These are phyloP conservation scores for Talaromyces sp. DNA, from an alignment of 2,329 filamentous ascomycete species.

Conservation along the genomic window DNA sequence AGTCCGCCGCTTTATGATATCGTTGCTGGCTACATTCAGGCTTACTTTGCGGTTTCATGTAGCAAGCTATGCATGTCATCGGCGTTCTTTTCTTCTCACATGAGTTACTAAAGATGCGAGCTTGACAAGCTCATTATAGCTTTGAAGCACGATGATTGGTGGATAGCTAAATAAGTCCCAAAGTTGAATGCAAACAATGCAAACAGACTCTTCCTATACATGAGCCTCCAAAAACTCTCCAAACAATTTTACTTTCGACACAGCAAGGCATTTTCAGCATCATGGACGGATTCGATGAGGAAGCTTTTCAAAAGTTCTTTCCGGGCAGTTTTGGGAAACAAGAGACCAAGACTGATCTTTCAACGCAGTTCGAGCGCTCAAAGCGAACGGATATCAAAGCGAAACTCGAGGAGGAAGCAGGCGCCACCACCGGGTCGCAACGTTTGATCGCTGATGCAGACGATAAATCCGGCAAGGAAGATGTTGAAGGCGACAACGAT, in stretches of 20 bases:
- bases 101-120: background rate
- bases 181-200: slow-evolving; percentile 14
- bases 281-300: slow-evolving; percentile 46
- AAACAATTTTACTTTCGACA: background rate
- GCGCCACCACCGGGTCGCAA: background rate
- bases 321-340: slow-evolving; percentile 84
- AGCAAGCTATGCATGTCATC: background rate
- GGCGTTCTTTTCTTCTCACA: background rate
- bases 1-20: background rate
- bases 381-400: slow-evolving; percentile 55
- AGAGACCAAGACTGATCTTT: slow-evolving; percentile 66
- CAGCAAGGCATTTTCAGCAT: slow-evolving; percentile 4
- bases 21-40: background rate
- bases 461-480: slow-evolving; percentile 25
- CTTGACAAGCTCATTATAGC: background rate
- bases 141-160: slow-evolving; percentile 10
- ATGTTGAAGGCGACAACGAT: slow-evolving; percentile 27
- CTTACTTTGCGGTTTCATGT: no score
- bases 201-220: slow-evolving; percentile 7
- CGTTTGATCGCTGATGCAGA: slow-evolving; percentile 19
- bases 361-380: slow-evolving; percentile 75
- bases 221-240: background rate
- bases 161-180: background rate
- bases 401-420: slow-evolving; percentile 26
- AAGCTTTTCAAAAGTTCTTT: slow-evolving; percentile 57